Base-by-base conservation (phyloP, 805 yeast genomes). In the Kodamaea hsintzibuensis region DNA sequence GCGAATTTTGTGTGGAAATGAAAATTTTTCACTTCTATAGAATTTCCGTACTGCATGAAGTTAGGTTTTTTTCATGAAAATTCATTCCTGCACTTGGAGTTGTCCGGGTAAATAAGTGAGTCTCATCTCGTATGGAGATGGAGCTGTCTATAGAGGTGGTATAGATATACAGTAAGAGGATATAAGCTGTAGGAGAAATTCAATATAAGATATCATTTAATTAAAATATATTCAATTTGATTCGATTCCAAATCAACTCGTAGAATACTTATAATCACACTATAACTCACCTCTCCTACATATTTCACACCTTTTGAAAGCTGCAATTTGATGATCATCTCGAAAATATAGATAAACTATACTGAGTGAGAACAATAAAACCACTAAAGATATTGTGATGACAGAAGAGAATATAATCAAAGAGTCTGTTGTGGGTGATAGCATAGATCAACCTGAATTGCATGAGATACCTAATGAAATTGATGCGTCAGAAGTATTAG, bases 21-120 rank as follows among this genome's bases (percentile, higher is more conserved):
- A 50, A 50, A 50, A 50, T 19, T 50, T 50, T 50, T 50, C 48
- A 43, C 48, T 17, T 27, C 35, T 30, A 30, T 9, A 12, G 35
- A 30, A 30, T 5, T 5, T 12, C 35, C 35, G 2, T 12, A 12
- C 35, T 30, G 35, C 35, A 30, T 12, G 2, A 30, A 30, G 2
- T 40, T 40, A 17, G 48, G 13, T 16, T 40, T 14, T 40, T 40
- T 40, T 40, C 44, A 12, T 5, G 44, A 30, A 10, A 30, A 30
- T 8, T 9, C 33, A 12, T 30, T 45, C 19, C 48, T 45, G 48
- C 48, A 45, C 25, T 14, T 2, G 16, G 48, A 16, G 6, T 14
- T 30, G 48, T 45, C 48, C 48, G 48, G 48, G 48, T 45, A 45
- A 45, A 14, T 22, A 13, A 19, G 25, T 8, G 10, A n/a, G 22